Conservation (phyloP, 345 rosid genomes). For the Streptanthus diversifolius region DNA sequence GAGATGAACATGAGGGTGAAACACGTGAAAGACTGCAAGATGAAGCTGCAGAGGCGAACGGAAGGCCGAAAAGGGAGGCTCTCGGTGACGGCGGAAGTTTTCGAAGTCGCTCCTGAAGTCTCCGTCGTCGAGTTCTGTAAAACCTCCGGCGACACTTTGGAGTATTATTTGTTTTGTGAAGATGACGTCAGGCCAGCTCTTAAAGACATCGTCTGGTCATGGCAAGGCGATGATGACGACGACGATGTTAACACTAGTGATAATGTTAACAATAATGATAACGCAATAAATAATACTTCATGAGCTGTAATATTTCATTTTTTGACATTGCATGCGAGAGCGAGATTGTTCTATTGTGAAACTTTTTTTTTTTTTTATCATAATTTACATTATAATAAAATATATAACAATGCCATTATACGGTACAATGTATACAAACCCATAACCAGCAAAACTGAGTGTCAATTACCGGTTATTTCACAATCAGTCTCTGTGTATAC, state of each 20-base stretch:
- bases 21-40: constrained; percentile 44
- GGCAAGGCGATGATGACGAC: constrained; percentile 70
- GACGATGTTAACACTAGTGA: constrained; percentile 10
- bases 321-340: constrained; percentile 20
- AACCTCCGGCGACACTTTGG: constrained; percentile 54
- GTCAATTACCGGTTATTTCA: neutral
- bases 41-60: constrained; percentile 42
- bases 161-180: constrained; percentile 52
- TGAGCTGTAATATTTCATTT: constrained; percentile 8
- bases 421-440: constrained; percentile 6
- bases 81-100: constrained; percentile 56
- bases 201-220: constrained; percentile 76
- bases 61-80: constrained; percentile 60
- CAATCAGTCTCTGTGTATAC: neutral
- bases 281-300: neutral
- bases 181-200: constrained; percentile 75
- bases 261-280: neutral
- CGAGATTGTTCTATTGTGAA: constrained; percentile 6
- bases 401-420: neutral
- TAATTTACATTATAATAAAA: constrained; percentile 8
- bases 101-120: constrained; percentile 60
- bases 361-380: too few species aligned
- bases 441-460: neutral
- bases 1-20: constrained; percentile 53
- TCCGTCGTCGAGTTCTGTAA: constrained; percentile 68